Evolutionary conservation across 495 filamentous ascomycete species (phyloP).

Genomic region (Sabuloglossum arenarium): DNA sequence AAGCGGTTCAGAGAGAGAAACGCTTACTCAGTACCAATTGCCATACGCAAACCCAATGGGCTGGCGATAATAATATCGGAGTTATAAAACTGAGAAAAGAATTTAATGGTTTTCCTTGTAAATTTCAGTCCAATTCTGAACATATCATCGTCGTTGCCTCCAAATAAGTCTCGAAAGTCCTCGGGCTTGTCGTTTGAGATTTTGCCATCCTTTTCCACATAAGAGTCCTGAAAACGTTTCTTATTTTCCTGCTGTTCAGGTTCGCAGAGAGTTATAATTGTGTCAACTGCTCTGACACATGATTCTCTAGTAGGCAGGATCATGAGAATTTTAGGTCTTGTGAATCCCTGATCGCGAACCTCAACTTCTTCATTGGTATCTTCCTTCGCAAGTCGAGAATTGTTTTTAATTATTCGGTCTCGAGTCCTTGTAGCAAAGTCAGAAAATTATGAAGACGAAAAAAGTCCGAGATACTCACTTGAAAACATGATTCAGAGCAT

Average conservation of each 20-base stretch:
- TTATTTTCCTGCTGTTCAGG: constrained; percentile 89
- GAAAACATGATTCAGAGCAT: constrained; percentile 75
- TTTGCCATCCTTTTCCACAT: constrained; percentile 41
- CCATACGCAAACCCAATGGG: constrained; percentile 72
- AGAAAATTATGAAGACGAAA: constrained; percentile 1
- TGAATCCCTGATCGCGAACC: constrained; percentile 85
- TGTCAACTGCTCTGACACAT: constrained; percentile 55
- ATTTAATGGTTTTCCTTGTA: constrained; percentile 84
- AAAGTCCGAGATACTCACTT: constrained; percentile 28
- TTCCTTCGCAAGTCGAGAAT: constrained; percentile 41
- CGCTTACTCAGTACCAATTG: constrained; percentile 34
- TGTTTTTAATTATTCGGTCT: constrained; percentile 82
- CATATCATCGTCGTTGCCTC: constrained; percentile 89
- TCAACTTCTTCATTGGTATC: constrained; percentile 38
- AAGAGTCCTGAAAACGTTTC: constrained; percentile 74
- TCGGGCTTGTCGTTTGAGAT: constrained; percentile 50
- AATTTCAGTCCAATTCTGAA: constrained; percentile 89
- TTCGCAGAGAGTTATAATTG: constrained; percentile 46
- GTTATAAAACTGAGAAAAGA: constrained; percentile 86
- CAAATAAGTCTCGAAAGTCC: constrained; percentile 80
- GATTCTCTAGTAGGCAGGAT: constrained; percentile 72
- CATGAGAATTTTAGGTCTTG: constrained; percentile 78
- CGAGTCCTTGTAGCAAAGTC: constrained; percentile 35
- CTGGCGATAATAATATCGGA: constrained; percentile 87
- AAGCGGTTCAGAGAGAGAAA: not conserved